Evolutionary conservation across 257 asterid genomes (phyloP).

Genomic region (Buddleja alternifolia): DNA sequence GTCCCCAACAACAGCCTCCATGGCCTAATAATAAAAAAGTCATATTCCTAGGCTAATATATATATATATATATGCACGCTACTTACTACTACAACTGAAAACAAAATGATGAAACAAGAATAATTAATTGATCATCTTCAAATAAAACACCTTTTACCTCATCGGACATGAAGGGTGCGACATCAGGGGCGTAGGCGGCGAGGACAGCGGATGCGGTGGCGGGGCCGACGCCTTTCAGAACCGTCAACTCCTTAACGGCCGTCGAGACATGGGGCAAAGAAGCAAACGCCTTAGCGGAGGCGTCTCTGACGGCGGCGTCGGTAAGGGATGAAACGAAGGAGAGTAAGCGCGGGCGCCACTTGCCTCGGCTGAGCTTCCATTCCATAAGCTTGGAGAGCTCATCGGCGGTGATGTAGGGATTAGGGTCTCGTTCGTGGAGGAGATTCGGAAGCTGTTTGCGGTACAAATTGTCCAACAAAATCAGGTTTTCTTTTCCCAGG

Average conservation of each 20-base stretch:
- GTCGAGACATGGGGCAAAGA: slow-evolving; percentile 65
- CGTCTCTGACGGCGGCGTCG: slow-evolving; percentile 62
- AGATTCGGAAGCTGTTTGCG: slow-evolving; percentile 66
- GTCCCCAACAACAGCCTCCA: slow-evolving; percentile 70
- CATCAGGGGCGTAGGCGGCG: slow-evolving; percentile 82
- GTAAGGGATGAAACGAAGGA: slow-evolving; percentile 65
- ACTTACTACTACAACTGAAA: not conserved
- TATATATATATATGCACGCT: too few relatives aligned
- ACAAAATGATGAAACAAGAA: not conserved
- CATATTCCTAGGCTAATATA: too few relatives aligned
- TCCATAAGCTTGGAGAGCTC: slow-evolving; percentile 81
- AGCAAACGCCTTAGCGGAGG: slow-evolving; percentile 74
- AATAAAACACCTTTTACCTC: slow-evolving; percentile 65
- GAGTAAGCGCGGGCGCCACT: slow-evolving; percentile 84
- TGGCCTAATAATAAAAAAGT: slow-evolving; percentile 49
- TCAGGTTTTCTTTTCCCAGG: slow-evolving; percentile 64
- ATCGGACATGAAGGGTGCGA: slow-evolving; percentile 92
- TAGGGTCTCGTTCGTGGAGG: slow-evolving; percentile 67
- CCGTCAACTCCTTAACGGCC: slow-evolving; percentile 69
- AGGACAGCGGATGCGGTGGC: slow-evolving; percentile 95
- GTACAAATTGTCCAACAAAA: slow-evolving; percentile 76
- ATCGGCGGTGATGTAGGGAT: slow-evolving; percentile 58
- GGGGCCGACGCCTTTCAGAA: slow-evolving; percentile 86
- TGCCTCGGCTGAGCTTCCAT: slow-evolving; percentile 91
- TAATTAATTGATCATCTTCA: not conserved